Evolutionary conservation across 352 stramenopile genomes (phyloP).

Genomic region (Globisporangium abappressorium): DNA sequence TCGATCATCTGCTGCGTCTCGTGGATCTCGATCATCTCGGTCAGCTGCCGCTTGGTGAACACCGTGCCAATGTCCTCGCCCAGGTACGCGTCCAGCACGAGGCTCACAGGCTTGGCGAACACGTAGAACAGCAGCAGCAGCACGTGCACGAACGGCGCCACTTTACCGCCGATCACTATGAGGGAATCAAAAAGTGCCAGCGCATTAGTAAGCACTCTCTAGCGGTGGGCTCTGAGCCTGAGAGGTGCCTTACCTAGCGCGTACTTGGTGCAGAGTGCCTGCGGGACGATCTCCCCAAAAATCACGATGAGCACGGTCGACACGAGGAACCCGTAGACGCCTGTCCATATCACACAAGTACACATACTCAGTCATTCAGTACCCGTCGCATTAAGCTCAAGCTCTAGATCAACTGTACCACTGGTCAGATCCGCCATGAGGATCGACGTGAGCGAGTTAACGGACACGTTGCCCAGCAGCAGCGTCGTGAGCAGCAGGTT

Average conservation of each 20-base stretch:
- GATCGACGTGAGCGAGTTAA: slow-evolving; percentile 97
- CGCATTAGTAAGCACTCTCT: background rate
- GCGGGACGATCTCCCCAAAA: slow-evolving; percentile 91
- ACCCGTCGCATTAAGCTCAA: background rate
- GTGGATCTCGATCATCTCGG: slow-evolving; percentile 96
- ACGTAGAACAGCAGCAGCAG: slow-evolving; percentile 93
- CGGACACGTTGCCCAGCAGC: slow-evolving; percentile 93
- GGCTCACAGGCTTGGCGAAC: slow-evolving; percentile 93
- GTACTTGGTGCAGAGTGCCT: slow-evolving; percentile 89
- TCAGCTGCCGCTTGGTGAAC: slow-evolving; percentile 93
- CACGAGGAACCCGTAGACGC: slow-evolving; percentile 84
- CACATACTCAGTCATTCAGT: slow-evolving; percentile 10
- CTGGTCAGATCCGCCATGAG: slow-evolving; percentile 85
- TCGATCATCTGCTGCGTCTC: slow-evolving; percentile 92
- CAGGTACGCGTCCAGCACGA: slow-evolving; percentile 90
- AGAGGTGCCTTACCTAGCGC: slow-evolving; percentile 13
- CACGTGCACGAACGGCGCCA: slow-evolving; percentile 91
- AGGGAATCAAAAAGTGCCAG: background rate
- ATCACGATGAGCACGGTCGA: slow-evolving; percentile 94
- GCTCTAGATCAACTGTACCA: slow-evolving; percentile 23
- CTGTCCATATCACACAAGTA: slow-evolving; percentile 4
- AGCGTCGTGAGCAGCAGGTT: slow-evolving; percentile 97
- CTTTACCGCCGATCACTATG: slow-evolving; percentile 61
- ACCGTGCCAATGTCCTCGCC: slow-evolving; percentile 95
- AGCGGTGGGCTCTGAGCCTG: background rate